Evolutionary conservation across 1,139 yeast genomes (phyloP), one percentile per base, ranked within the genome.

Genomic region (Eremothecium gossypii): DNA sequence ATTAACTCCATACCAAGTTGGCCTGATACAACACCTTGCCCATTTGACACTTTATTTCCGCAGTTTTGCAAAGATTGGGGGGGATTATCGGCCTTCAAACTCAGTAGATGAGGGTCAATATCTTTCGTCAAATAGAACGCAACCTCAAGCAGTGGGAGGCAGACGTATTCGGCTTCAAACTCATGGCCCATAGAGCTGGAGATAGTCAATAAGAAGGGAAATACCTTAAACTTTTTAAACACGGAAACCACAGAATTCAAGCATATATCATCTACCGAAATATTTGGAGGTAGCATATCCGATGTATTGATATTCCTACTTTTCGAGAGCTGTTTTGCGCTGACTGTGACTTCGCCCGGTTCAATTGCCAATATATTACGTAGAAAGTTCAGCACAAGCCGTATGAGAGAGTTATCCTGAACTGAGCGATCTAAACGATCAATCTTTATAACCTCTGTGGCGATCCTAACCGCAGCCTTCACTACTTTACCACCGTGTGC

Each of bases 291-390:
- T 53, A 80, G 57, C 48, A 72, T 74, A 38, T 61, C 66, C 7
- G 51, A 41, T 3, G 59, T 42, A 11, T 54, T 53, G 9, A 62
- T 52, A 8, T 61, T 58, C 41, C 67, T 69, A 7, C 58, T 55
- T 1, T 68, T 60, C 39, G 50, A 39, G 20, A 49, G 49, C 33
- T 54, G 63, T 38, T 68, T 67, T 1, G 72, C 57, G 4, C 79
- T 68, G 7, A 76, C 60, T 2, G 78, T 68, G 5, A 69, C 54
- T 28, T 71, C 74, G 1, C 83, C 75, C 0, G 91, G 89, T 50
- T 83, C 89, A 33, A 89, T 86, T 38, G 77, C 74, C 8, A 84
- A 65, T 11, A 91, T 55, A 57, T 93, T 91, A 50, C 95, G 71
- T 46, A 89, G 69, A 54, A 91, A 77, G 43, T 76, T 77, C 11